Base-by-base conservation (phyloP, 2,329 filamentous ascomycete genomes). In the Blumeriella jaapii region DNA sequence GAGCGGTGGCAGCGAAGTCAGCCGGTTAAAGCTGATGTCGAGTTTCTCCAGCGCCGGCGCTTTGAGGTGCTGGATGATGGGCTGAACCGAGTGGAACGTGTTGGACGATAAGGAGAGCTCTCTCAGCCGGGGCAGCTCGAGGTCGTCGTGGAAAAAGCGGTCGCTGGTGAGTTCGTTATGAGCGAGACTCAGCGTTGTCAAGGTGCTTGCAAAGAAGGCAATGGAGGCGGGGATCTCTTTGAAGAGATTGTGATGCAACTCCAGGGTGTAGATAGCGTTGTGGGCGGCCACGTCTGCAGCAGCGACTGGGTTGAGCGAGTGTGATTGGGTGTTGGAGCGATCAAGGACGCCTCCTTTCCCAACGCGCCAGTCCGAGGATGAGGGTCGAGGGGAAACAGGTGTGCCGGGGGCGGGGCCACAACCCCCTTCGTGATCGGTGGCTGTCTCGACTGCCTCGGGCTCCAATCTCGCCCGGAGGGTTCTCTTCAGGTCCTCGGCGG, bases 11-110 rank as follows among this genome's bases (percentile, higher is more conserved):
- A 95, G 64, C 0, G 69, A 68, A 1, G 74, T 70, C 18, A 96
- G 61, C n/a, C 81, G 76, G 55, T 96, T 96, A 45, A 80, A 71
- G 15, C 81, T 85, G 6, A 93, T 67, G 52, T 96, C 83, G 1
- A 95, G 65, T 47, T 80, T 81, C 35, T 79, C 73, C 5, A 96
- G 67, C 5, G 61, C 65, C 0, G 86, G 85, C 0, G 87, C 85
- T n/a, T 69, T 66, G 4, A 96, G 68, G 45, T 74, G 63, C 4
- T 64, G 59, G 3, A 74, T 67, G 11, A 96, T 60, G 0, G 79
- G 73, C 1, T 70, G 66, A 7, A 95, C 61, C 3, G 74, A 74
- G 0, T 72, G 76, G 40, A 95, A 73, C 29, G 77, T 77, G 54
- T 91, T 89, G 15, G 72, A 71, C 27, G 74, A 67, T 14, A 96